Conservation (phyloP, 192 early-diverging fungal species). For the Cetraspora pellucida region DNA sequence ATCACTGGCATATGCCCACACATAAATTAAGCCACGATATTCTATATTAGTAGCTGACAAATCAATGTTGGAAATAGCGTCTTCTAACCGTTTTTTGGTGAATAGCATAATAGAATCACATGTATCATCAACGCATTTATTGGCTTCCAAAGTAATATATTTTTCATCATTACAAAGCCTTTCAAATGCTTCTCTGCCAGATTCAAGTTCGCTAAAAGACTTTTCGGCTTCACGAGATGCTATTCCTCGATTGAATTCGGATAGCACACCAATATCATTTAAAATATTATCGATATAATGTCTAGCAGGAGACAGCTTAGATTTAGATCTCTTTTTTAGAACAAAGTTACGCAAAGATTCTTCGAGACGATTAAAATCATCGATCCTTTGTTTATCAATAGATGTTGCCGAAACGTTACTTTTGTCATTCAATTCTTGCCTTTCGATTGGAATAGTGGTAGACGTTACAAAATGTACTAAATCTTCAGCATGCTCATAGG, state of each 20-base stretch:
- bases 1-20: slow-evolving; percentile 87
- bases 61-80: slow-evolving; percentile 71
- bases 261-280: slow-evolving; percentile 72
- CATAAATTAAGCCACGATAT: slow-evolving; percentile 79
- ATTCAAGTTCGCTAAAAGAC: slow-evolving; percentile 64
- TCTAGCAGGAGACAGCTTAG: slow-evolving; percentile 93
- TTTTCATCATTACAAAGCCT: slow-evolving; percentile 74
- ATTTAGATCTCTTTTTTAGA: slow-evolving; percentile 91
- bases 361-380: slow-evolving; percentile 84
- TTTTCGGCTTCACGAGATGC: slow-evolving; percentile 63
- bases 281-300: slow-evolving; percentile 88
- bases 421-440: slow-evolving; percentile 1
- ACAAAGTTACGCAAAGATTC: slow-evolving; percentile 87
- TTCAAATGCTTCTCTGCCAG: slow-evolving; percentile 73
- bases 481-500: slow-evolving; percentile 85
- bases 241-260: slow-evolving; percentile 68
- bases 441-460: slow-evolving; percentile 44
- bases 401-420: slow-evolving; percentile 38
- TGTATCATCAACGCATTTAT: slow-evolving; percentile 60
- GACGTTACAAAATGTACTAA: slow-evolving; percentile 98
- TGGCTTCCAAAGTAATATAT: slow-evolving; percentile 64
- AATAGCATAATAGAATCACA: slow-evolving; percentile 58
- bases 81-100: slow-evolving; percentile 40
- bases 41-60: slow-evolving; percentile 64
- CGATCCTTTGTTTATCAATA: slow-evolving; percentile 8